Base-by-base conservation (phyloP, 2,329 filamentous ascomycete species). In the Colletotrichum echinochloae region DNA sequence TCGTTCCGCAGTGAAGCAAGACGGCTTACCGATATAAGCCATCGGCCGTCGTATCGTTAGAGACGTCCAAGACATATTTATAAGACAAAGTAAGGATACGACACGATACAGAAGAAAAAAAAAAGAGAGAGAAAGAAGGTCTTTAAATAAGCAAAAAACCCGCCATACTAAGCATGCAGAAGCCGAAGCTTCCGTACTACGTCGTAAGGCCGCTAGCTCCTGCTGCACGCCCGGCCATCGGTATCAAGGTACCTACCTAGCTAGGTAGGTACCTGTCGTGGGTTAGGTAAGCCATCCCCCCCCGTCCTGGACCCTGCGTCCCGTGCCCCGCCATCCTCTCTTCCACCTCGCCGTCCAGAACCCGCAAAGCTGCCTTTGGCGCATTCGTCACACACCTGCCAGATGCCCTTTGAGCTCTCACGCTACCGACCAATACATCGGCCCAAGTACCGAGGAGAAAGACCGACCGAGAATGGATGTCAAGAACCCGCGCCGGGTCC, bases 401-500 rank as follows among this genome's bases (percentile, higher is more conserved):
- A 54, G 20, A 54, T 28, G 8, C 48, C 16, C 48, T 59, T 35
- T 59, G 33, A 18, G 9, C 48, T 18, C n/a, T 16, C 60, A 30
- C 57, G 41, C 18, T 20, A 28, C 16, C 20, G 16, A 12, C n/a
- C 20, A 20, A 23, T 5, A 16, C 28, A 35, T 23, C 18, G 30
- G 20, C 26, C 18, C 20, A 12, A 14, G 37, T 33, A 9, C 14
- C n/a, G 16, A n/a, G 20, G 7, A 30, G 51, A 9, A 35, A 35
- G 20, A 48, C 18, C 28, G 7, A 52, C 26, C 7, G 20, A 23
- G 20, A 23, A 81, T 81, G 79, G 81, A 85, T 5, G 80, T 89
- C 30, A 74, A 81, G 44, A 86, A 88, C 74, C 85, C 88, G 14
- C 83, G 88, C 60, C 83, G 89, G 35, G 86, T 91, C 64, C 79